A percentile compares a stretch with the other conserved stretches of the same genome.
These are phyloP conservation scores for Chytriomyces confervae DNA, from an alignment of 192 early-diverging fungal species.

Conservation along the genomic window DNA sequence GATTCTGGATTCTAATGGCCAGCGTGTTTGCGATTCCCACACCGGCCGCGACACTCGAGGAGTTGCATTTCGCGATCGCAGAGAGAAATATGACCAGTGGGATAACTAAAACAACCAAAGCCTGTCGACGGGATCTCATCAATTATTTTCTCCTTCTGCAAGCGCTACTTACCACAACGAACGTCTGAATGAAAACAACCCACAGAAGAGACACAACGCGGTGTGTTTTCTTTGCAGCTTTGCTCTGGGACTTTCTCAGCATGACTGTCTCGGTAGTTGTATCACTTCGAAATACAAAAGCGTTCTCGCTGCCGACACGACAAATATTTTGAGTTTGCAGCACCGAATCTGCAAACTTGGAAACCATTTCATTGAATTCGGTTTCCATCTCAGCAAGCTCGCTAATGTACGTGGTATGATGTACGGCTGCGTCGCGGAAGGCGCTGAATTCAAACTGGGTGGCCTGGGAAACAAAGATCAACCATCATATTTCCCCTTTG, in stretches of 20 bases:
- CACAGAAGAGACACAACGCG: background rate
- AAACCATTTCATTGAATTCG: background rate
- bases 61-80: background rate
- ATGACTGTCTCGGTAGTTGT: background rate
- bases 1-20: background rate
- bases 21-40: background rate
- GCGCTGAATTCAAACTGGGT: background rate
- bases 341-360: background rate
- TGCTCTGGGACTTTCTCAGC: no score
- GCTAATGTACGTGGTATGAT: background rate
- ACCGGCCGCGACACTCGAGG: background rate
- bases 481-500: no score
- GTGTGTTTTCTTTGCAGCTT: no score
- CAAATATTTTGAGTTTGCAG: background rate
- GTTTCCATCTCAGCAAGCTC: background rate
- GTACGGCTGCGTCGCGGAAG: background rate
- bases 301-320: background rate
- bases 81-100: slow-evolving; percentile 10
- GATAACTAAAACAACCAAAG: background rate
- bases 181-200: slow-evolving; percentile 9
- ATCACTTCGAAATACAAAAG: background rate
- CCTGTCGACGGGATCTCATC: background rate
- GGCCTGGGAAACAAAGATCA: background rate
- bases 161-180: slow-evolving; percentile 1
- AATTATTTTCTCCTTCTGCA: background rate